phyloP scores from a whole-genome alignment of 371 early-diverging fungal genomes.

The Capillidium rhysosporum region DNA sequence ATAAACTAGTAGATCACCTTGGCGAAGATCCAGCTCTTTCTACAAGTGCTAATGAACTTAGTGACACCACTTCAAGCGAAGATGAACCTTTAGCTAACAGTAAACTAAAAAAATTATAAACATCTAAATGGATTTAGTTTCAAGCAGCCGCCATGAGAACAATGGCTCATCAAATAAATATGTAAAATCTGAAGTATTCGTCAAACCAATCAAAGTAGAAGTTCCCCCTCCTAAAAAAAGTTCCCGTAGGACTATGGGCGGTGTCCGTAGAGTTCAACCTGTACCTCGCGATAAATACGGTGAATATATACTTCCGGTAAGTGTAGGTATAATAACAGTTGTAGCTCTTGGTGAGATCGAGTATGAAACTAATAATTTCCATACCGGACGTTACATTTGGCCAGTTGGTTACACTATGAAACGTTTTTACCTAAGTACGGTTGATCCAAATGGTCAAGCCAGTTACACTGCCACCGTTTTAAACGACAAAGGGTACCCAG shows the following conservation, averaged over 20 bases:
- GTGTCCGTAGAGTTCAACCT: conserved; percentile 4
- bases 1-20: background rate
- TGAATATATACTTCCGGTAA: conserved; percentile 50
- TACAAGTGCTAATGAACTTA: background rate
- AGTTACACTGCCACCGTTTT: background rate
- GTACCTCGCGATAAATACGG: conserved; percentile 32
- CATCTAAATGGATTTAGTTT: too few species aligned
- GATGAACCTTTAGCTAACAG: background rate
- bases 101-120: background rate
- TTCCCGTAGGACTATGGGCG: background rate
- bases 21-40: background rate
- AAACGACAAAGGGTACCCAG: background rate
- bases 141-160: background rate
- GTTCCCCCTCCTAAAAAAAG: background rate
- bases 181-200: background rate
- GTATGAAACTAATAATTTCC: conserved; percentile 58
- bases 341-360: conserved; percentile 51
- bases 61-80: background rate
- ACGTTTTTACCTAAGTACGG: conserved; percentile 18
- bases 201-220: background rate
- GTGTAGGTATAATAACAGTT: conserved; percentile 63
- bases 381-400: conserved; percentile 81
- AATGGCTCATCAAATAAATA: background rate
- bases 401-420: conserved; percentile 64
- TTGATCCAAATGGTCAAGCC: background rate